Evolutionary conservation across 768 basidiomycete species (phyloP), one percentile per base, ranked within the genome.

Genomic region (Kwoniella mangroviensis): DNA sequence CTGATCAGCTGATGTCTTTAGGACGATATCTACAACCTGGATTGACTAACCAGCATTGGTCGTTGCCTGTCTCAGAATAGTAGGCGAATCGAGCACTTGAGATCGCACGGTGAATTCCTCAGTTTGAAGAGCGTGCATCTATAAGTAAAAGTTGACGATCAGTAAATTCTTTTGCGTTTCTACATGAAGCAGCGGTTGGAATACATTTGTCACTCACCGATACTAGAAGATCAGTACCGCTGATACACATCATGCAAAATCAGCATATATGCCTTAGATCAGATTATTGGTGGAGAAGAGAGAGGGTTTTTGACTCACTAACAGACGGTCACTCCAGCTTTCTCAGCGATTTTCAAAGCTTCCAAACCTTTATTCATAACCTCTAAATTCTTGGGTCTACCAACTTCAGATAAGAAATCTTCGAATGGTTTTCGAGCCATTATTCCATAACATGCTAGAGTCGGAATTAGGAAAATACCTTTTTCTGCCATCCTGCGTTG

Each of bases 111-210:
- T 77, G 68, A 86, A 86, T 59, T 85, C 81, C 89, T 89, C 73
- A 1, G 83, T 91, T 85, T 64, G 91, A 85, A 75, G 88, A 86
- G 83, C 90, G 86, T 60, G 91, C 89, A 83, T 89, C 86, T 70
- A n/a, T n/a, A 24, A 15, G 13, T n/a, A 28, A 57, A 26, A n/a
- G 28, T 13, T 57, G 49, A 54, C 15, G 15, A 24, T 54, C 53
- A 54, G 53, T 26, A 26, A 26, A 26, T 26, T 2, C 26, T 26
- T 26, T 26, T 26, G 26, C 26, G 26, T 26, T 4, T 26, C 26
- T 26, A 26, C 2, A 2, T 26, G 26, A 4, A 26, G 4, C 26
- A 26, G 26, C 26, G 26, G 26, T 4, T 26, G 26, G 26, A 26
- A 26, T 26, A 26, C 4, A 26, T 26, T 26, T 26, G 26, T 26